Conservation (phyloP, 345 rosid genomes). For the Rubroshorea leprosula region DNA sequence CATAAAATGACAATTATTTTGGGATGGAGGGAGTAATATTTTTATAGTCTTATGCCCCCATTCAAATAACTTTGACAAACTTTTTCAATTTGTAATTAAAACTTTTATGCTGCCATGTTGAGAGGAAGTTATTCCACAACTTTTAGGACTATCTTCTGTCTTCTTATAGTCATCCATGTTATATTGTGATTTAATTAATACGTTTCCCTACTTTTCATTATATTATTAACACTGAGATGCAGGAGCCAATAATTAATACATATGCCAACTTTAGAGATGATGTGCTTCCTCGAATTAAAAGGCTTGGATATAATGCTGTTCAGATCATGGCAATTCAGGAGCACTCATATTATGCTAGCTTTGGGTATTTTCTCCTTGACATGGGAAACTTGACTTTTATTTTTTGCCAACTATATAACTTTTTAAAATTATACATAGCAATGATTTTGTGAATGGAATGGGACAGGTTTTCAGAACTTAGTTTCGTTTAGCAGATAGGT, state of each 20-base stretch:
- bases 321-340: conserved; percentile 99
- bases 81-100: too few relatives aligned
- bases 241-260: conserved; percentile 85
- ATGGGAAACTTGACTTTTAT: not conserved
- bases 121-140: not conserved
- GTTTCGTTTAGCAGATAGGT: conserved; percentile 2
- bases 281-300: conserved; percentile 92
- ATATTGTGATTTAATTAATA: not conserved
- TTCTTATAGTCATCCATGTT: not conserved
- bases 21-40: too few relatives aligned
- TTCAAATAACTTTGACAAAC: too few relatives aligned
- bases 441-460: not conserved
- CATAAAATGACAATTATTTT: too few relatives aligned
- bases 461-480: not conserved
- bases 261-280: conserved; percentile 90
- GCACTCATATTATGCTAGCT: conserved; percentile 95
- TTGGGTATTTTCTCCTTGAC: conserved; percentile 55
- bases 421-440: conserved; percentile 1
- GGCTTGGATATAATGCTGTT: conserved; percentile 89
- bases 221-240: conserved; percentile 27
- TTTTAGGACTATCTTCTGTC: not conserved
- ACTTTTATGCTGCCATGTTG: not conserved
- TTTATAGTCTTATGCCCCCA: too few relatives aligned
- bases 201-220: conserved; percentile 11
- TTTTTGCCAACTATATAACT: not conserved